Conservation (phyloP, 225 moss, liverwort and hornwort genomes). For the Straminergon stramineum region DNA sequence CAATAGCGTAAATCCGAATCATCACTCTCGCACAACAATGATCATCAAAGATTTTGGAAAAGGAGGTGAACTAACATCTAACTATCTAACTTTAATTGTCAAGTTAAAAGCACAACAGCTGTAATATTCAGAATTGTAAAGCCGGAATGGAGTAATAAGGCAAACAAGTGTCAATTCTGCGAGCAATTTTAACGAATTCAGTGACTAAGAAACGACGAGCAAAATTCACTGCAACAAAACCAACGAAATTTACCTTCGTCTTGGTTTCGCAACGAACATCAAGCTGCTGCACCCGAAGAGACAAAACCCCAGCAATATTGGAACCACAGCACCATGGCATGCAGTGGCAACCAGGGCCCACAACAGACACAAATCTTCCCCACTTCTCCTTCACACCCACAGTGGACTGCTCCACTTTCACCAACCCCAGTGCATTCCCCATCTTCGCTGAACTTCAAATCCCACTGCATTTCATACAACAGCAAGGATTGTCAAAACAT, state of each 20-base stretch:
- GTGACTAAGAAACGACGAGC: neutral
- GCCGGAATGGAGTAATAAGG: too few species aligned
- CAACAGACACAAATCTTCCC: conserved; percentile 43
- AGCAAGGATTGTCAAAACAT: neutral
- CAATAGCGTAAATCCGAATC: neutral
- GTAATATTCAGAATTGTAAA: neutral
- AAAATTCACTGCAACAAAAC: neutral
- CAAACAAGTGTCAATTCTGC: neutral
- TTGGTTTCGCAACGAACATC: conserved; percentile 92
- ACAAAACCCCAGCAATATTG: conserved; percentile 55
- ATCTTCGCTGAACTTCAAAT: conserved; percentile 19
- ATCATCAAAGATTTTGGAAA: neutral
- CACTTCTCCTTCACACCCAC: conserved; percentile 65
- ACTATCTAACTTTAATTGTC: neutral
- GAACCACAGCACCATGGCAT: conserved; percentile 65
- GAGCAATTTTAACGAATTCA: neutral
- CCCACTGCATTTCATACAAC: neutral
- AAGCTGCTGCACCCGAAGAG: conserved; percentile 85
- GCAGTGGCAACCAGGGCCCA: conserved; percentile 72
- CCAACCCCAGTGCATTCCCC: conserved; percentile 43
- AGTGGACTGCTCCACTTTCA: conserved; percentile 65
- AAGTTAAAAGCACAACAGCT: neutral
- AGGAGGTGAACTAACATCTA: neutral
- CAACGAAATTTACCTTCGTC: conserved; percentile 42
- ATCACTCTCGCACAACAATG: neutral